Evolutionary conservation across 208 protist species (phyloP), one percentile per base, ranked within the genome.

Genomic region (Leishmania aethiopica): DNA sequence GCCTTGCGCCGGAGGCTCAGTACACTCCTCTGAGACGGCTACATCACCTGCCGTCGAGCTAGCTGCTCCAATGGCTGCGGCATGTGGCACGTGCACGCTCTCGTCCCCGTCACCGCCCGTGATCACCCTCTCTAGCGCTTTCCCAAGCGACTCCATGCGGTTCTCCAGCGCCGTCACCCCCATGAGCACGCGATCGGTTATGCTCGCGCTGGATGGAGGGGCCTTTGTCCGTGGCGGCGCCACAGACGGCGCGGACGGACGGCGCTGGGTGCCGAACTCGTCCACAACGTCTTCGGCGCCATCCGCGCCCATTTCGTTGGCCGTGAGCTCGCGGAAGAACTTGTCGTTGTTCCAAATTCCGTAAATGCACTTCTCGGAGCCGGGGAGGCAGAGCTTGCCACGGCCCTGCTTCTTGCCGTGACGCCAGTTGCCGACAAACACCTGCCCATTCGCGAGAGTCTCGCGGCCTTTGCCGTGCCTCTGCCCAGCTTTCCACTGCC

Each of bases 261-360:
- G 82, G 57, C 76, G 77, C 8, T 83, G 82, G 10, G 89, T 8
- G 25, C 84, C 85, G 53, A 87, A 82, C 70, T 86, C 55, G 69
- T 91, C 89, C 67, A 86, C 83, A 32, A 84, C 57, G 64, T 88
- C 86, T 72, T 77, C 75, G 53, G 82, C 84, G 28, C 71, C 86
- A 5, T 86, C 82, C 47, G 35, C 79, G n/a, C 81, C 79, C 84
- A 88, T 83, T 83, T 94, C 90, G 59, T 81, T 69, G 62, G 71
- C 70, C 47, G 87, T 93, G 45, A 94, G 79, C 88, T 96, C 92
- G 67, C 90, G 88, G 51, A 94, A 89, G 80, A 94, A 94, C 74
- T 88, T 85, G 78, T 93, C 88, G 49, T 89, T 67, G 80, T 93
- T 85, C 92, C 92, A 96, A 49, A 96, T 84, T 64, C 92, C 92